These are phyloP conservation scores for Mariannaea sp. DNA, from an alignment of 2,329 filamentous ascomycete genomes.

Conservation along the genomic window DNA sequence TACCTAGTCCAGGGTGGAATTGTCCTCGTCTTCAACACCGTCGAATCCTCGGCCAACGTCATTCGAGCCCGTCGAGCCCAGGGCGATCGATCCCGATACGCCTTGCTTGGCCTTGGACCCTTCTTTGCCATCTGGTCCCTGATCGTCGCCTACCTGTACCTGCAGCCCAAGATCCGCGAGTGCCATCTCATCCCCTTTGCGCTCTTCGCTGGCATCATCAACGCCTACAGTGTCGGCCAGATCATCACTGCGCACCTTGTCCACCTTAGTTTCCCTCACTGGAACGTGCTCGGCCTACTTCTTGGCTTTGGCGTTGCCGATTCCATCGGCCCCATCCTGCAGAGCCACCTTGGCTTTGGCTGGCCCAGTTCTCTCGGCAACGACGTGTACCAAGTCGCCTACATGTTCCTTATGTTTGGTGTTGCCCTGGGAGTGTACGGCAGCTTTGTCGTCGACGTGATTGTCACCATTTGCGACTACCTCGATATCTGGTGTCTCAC, in stretches of 20 bases:
- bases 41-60: slow-evolving; percentile 81
- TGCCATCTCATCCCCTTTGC: slow-evolving; percentile 87
- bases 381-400: slow-evolving; percentile 86
- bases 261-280: slow-evolving; percentile 85
- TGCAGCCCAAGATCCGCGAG: slow-evolving; percentile 83
- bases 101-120: slow-evolving; percentile 82
- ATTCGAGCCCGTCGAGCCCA: slow-evolving; percentile 77
- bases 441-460: slow-evolving; percentile 96
- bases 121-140: slow-evolving; percentile 80
- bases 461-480: slow-evolving; percentile 97
- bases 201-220: slow-evolving; percentile 86
- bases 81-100: slow-evolving; percentile 71
- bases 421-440: slow-evolving; percentile 89
- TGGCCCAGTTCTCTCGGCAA: slow-evolving; percentile 79
- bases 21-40: slow-evolving; percentile 83
- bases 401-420: slow-evolving; percentile 87
- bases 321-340: slow-evolving; percentile 72
- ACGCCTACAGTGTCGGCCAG: slow-evolving; percentile 92
- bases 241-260: slow-evolving; percentile 96
- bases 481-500: slow-evolving; percentile 98
- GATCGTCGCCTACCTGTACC: slow-evolving; percentile 76
- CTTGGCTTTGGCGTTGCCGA: slow-evolving; percentile 80
- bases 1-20: slow-evolving; percentile 86
- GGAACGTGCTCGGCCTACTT: slow-evolving; percentile 82
- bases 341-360: slow-evolving; percentile 63